Evolutionary conservation across 208 protist genomes (phyloP).

Genomic region (Porcisia deanei): DNA sequence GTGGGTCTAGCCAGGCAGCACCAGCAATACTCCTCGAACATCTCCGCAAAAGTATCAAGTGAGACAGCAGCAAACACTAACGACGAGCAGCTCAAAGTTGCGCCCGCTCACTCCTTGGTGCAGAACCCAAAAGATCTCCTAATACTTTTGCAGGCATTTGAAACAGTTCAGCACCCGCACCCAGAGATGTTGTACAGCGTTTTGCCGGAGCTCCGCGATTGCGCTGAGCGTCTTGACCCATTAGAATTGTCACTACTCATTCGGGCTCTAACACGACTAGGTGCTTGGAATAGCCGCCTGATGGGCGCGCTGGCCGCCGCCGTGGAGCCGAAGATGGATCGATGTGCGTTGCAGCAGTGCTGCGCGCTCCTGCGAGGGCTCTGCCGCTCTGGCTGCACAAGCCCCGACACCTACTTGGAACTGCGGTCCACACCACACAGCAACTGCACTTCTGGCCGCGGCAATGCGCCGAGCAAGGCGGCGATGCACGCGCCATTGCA

Average conservation of each 20-base stretch:
- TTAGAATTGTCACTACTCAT: constrained; percentile 78
- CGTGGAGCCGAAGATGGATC: constrained; percentile 35
- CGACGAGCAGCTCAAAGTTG: neutral
- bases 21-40: neutral
- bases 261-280: constrained; percentile 59
- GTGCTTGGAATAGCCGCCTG: constrained; percentile 72
- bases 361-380: constrained; percentile 60
- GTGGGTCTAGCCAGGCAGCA: constrained; percentile 16
- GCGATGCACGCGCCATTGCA: constrained; percentile 45
- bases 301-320: constrained; percentile 41
- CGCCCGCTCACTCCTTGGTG: neutral
- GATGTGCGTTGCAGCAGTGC: constrained; percentile 61
- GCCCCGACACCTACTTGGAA: constrained; percentile 38
- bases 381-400: constrained; percentile 62
- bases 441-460: constrained; percentile 10
- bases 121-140: constrained; percentile 63
- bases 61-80: neutral
- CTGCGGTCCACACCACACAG: constrained; percentile 10
- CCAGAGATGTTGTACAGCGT: constrained; percentile 64
- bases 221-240: constrained; percentile 50
- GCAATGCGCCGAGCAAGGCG: constrained; percentile 3
- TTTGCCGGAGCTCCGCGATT: constrained; percentile 47
- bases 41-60: neutral
- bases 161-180: constrained; percentile 38
- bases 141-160: constrained; percentile 85